Evolutionary conservation across 139 green algal species (phyloP), one percentile per base, ranked within the genome.

Genomic region (Tetraselmis striata): DNA sequence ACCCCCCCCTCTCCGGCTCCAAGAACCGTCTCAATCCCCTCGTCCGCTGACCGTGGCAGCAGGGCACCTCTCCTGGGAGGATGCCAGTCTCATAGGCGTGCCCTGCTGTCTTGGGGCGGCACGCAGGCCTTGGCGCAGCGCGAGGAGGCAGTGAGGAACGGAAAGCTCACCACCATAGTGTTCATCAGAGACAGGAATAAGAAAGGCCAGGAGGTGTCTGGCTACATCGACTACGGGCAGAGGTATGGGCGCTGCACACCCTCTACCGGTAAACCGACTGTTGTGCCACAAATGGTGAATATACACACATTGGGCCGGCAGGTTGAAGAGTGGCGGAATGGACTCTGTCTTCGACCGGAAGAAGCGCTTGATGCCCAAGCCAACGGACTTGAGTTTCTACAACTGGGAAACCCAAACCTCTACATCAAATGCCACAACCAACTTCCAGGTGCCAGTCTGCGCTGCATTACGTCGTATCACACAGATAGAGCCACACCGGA

Each of bases 401-500:
- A 97, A 98, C 88, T 98, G 95, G 95, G 91, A 96, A 82, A 97
- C 93, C 11, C 93, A 97, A 78, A 93, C 92, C 75, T 91, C 88
- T 29, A 93, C 89, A 2, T 92, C 87, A 32, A 94, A 94, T 85
- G 86, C 91, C n/a, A 97, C 91, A 1, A 85, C 91, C 58, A 96
- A 95, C 84, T 98, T 97, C 77, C 92, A 96, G 86, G 91, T 90
- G 78, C 2, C 45, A 24, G 5, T 80, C 29, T 59, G 5, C 86
- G n/a, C n/a, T n/a, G n/a, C n/a, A n/a, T n/a, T n/a, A n/a, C n/a
- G n/a, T n/a, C n/a, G n/a, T n/a, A n/a, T n/a, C n/a, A n/a, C n/a
- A n/a, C n/a, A n/a, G n/a, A n/a, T n/a, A n/a, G n/a, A n/a, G n/a
- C n/a, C n/a, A n/a, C n/a, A n/a, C n/a, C n/a, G n/a, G n/a, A n/a